Base-by-base conservation (phyloP, 2,329 filamentous ascomycete species). In the Epichloe baconii region DNA sequence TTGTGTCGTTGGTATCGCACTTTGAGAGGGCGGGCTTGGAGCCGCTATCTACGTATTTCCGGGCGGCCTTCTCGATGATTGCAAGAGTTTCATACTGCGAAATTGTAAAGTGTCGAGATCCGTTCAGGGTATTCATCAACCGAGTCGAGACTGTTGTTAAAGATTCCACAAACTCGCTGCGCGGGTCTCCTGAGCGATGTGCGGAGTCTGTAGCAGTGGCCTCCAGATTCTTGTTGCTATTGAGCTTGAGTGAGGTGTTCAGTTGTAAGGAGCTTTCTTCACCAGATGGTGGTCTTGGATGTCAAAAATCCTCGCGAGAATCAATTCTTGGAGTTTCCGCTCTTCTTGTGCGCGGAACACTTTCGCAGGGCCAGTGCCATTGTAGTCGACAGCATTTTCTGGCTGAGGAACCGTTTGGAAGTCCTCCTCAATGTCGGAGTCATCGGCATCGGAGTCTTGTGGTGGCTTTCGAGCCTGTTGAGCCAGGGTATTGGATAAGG, bases 381-480 rank as follows among this genome's bases (percentile, higher is more conserved):
- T 71, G 43, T 67, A 65, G 46, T 56, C 49, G 7, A 15, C 60
- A 7, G 58, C 60, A 47, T 56, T 57, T 15, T 64, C 62, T 2
- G 60, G 58, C 19, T 60, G 57, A 1, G 72, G 69, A 5, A 70
- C 60, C 8, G 72, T 68, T 49, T 76, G 70, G 52, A 78, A 76
- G 14, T 80, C 77, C 51, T 79, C 75, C 38, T 81, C 75, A 31
- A 70, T 64, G 53, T 82, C 75, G 5, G 77, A 72, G 47, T 75
- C 74, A 19, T 76, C 72, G 5, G 65, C 61, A 23, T 74, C 71
- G 12, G 66, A 67, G 44, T 70, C 68, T 12, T 62, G 59, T 8
- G 62, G 57, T 1, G 66, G 64, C 46, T 62, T 66, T 34, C 69
- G 62, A 8, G 75, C 62, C 41, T 65, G 63, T 26, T 61, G 53